A percentile compares a stretch with the other conserved stretches of the same genome.
phyloP scores from a whole-genome alignment of 768 basidiomycete genomes.

The Amanita exitialis region DNA sequence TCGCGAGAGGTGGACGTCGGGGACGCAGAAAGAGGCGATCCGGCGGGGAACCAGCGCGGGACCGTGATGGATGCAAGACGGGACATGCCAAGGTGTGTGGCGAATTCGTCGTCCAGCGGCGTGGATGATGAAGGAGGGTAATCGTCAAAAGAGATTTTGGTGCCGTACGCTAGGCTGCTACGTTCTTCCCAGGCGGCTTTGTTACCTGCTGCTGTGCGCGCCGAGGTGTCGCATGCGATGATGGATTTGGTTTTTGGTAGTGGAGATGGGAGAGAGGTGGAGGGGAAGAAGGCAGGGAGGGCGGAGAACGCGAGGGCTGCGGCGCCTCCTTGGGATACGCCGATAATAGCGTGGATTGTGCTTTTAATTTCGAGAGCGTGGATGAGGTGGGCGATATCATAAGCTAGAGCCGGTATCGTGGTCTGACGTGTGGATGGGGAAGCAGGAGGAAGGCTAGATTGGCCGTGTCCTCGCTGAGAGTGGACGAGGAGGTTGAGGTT shows the following conservation, averaged over 20 bases:
- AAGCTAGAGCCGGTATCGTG: slow-evolving; percentile 35
- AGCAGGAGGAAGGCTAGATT: slow-evolving; percentile 24
- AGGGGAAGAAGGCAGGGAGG: slow-evolving; percentile 18
- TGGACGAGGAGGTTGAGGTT: slow-evolving; percentile 36
- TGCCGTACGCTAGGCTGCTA: slow-evolving; percentile 24
- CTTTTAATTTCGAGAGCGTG: slow-evolving; percentile 21
- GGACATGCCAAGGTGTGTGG: slow-evolving; percentile 19
- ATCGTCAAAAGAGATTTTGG: neutral
- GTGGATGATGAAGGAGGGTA: slow-evolving; percentile 2
- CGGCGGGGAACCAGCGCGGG: slow-evolving; percentile 38
- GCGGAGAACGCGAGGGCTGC: slow-evolving; percentile 36
- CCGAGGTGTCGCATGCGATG: slow-evolving; percentile 38
- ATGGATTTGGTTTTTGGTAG: slow-evolving; percentile 22
- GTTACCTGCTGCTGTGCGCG: slow-evolving; percentile 35
- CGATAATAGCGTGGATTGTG: slow-evolving; percentile 35
- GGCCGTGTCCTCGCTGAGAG: slow-evolving; percentile 43
- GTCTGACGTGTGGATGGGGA: slow-evolving; percentile 12
- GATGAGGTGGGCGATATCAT: slow-evolving; percentile 32
- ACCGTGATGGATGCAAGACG: slow-evolving; percentile 36
- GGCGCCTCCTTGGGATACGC: slow-evolving; percentile 46
- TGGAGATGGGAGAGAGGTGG: slow-evolving; percentile 1
- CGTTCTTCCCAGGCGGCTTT: slow-evolving; percentile 39
- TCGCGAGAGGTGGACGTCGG: neutral
- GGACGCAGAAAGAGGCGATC: slow-evolving; percentile 14
- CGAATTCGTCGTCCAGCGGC: slow-evolving; percentile 8